Evolutionary conservation across 73 alveolate species (phyloP), one percentile per base, ranked within the genome.

Genomic region (Diophrys appendiculata): DNA sequence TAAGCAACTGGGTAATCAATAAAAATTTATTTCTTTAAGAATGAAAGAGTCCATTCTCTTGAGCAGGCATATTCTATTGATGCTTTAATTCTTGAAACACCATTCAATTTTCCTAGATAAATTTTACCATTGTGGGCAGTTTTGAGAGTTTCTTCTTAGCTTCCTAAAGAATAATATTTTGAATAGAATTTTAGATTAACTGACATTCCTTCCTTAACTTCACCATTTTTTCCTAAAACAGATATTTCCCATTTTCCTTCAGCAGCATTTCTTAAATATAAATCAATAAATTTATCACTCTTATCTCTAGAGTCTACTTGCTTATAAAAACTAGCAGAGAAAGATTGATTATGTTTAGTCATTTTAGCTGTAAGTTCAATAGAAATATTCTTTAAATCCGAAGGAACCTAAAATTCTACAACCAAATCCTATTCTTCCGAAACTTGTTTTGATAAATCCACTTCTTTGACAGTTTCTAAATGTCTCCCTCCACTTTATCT

Each of bases 181-280:
- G 75, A 27, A 3, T 43, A 26, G 60, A 76, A 0, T 5, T 0
- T 0, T 2, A 82, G 33, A 25, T 29, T 60, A 69, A 76, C 74
- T 25, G 60, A 53, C 26, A 24, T 14, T 22, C 55, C 69, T 33
- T 60, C 69, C 72, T 76, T 77, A 23, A 84, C 81, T 76, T 80
- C 91, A 8, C 89, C 90, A 56, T 80, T 83, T 73, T 83, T 77
- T 8, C 92, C 92, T 1, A 85, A 77, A 2, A 70, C 72, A 18
- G 35, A 28, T 13, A 80, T 24, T 29, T 72, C 80, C 33, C 54
- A 80, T 1, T 30, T 27, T 0, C 64, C 73, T 22, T 71, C 43
- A 2, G 65, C 18, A 43, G 60, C 60, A 43, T 43, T 43, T 23
- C 32, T 26, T 77, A 26, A 77, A 69, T n/a, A 56, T 31, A 13